A percentile compares a stretch with the other conserved stretches of the same genome.
These are phyloP conservation scores for Magnolia officinalis DNA, from an alignment of 164 flowering plant genomes.

Conservation along the genomic window DNA sequence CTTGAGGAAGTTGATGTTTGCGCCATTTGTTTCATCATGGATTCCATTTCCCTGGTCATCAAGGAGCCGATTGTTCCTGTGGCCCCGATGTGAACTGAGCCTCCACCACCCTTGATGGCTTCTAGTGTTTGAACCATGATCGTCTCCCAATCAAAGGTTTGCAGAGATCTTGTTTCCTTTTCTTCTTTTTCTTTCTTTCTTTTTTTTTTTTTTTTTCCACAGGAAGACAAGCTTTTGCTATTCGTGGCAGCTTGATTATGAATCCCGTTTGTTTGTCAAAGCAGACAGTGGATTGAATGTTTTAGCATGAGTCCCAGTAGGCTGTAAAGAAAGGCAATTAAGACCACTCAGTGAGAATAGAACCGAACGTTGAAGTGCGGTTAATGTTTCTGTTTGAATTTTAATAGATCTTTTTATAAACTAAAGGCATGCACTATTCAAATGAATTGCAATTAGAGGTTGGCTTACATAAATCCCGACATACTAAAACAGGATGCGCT, in stretches of 20 bases:
- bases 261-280: background rate
- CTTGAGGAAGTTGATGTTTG: conserved; percentile 20
- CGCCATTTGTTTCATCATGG: conserved; percentile 30
- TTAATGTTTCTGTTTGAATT: background rate
- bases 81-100: conserved; percentile 71
- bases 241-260: background rate
- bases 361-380: background rate
- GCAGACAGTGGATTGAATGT: background rate
- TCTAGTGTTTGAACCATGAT: conserved; percentile 70
- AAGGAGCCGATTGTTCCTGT: conserved; percentile 76
- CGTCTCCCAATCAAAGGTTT: background rate
- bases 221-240: background rate
- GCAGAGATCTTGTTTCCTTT: background rate
- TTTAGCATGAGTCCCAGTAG: background rate
- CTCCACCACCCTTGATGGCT: conserved; percentile 69
- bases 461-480: background rate
- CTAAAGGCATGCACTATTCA: background rate
- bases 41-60: conserved; percentile 72
- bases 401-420: too few species aligned
- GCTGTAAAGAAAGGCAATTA: background rate
- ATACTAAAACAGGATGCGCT: background rate
- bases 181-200: background rate
- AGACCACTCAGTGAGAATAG: background rate
- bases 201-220: background rate
- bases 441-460: background rate